Evolutionary conservation across 2,329 filamentous ascomycete genomes (phyloP), one percentile per base, ranked within the genome.

Genomic region (Boeremia lycopersici): DNA sequence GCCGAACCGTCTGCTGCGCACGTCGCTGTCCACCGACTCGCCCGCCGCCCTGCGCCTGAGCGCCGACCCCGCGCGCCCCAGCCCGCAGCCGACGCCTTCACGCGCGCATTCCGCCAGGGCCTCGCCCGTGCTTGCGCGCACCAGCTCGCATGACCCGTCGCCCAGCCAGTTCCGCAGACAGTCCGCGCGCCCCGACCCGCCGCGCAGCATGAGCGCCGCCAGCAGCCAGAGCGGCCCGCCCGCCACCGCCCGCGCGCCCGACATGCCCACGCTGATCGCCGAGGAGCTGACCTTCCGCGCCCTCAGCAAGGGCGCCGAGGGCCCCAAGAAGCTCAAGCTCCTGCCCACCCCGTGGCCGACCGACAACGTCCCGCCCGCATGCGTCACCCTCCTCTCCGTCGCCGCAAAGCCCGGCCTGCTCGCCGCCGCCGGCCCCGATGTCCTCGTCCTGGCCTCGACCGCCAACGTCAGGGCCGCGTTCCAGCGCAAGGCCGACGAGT

Each of bases 261-360:
- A 91, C 68, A 81, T 96, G 49, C 82, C 87, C 63, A 87, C 92
- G 62, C 89, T 96, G 64, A 85, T 88, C 73, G 93, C 92, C 62
- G 91, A 96, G 90, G 84, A 84, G 63, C 80, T 99, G 43, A 91
- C 91, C 5, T 98, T 99, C 76, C 84, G 89, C 62, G 85, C 89
- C 46, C 47, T 73, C 30, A 58, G 55, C 48, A 60, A 65, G 42
- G 68, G 68, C 39, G 78, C 96, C 39, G 86, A 88, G 50, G 88
- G 90, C 67, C 91, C 96, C 68, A 85, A 88, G 55, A 96, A 93
- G 76, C 77, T 98, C 64, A 89, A 88, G 72, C 79, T 89, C 23
- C 79, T 98, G 36, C 90, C 91, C 13, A 82, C 87, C 17, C 81
- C 88, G 71, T 98, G 93, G 93, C 85, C 89, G 35, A 67, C 75